Evolutionary conservation across 2,329 filamentous ascomycete species (phyloP), one percentile per base, ranked within the genome.

Genomic region (Scedosporium minutisporum): DNA sequence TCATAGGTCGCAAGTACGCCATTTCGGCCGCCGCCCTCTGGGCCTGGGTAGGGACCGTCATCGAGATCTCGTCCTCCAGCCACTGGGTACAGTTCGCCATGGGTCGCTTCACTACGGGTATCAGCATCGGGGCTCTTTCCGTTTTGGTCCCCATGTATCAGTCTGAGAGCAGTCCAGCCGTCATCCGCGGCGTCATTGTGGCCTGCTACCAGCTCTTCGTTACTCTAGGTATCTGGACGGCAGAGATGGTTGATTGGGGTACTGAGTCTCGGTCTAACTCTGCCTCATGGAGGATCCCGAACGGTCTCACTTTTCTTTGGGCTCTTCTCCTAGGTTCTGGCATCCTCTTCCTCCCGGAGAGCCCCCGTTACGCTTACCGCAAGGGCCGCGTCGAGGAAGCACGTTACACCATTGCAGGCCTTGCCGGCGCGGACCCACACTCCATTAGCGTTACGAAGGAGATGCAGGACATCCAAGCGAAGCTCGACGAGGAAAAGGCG

Each of bases 101-200:
- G 18, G 87, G 87, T 58, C 79, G 87, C 55, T 80, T 86, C 66
- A 79, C 88, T n/a, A 87, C 85, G 25, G 87, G 87, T 66, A 70
- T 88, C 2, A 86, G 86, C 21, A 84, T 90, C 57, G 87, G 87
- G 29, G 79, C 82, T 21, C 76, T 89, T 0, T 87, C 83, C 5
- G 86, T 87, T 51, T 75, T 84, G 27, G 84, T 87, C 1, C 85
- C 85, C 58, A 86, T 90, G 83, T 89, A 89, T 67, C 85, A 88
- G 70, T 83, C 80, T 16, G 87, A 90, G 72, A 85, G 81, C 63
- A 82, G 83, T 2, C 87, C 87, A 0, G 80, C 84, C 64, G 81
- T 84, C 64, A 82, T 89, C 60, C 82, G 87, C 67, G 85, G 85
- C 68, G 78, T 85, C 6, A 77, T 89, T 46, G 81, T 89, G 29